Conservation (phyloP, 2,329 filamentous ascomycete genomes). For the Blumeriella jaapii region DNA sequence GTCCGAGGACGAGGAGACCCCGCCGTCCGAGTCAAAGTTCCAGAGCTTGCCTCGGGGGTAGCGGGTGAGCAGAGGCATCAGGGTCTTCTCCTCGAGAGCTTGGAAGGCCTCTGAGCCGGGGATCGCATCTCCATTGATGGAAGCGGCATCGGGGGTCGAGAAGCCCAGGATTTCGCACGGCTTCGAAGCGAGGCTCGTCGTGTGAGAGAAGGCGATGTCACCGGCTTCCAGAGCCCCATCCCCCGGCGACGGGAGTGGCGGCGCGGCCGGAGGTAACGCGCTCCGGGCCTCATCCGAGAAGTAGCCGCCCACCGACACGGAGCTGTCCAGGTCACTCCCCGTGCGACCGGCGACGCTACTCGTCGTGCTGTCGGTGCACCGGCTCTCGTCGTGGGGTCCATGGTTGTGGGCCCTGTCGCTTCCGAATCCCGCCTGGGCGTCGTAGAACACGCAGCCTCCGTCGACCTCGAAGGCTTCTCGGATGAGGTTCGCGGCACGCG, state of each 20-base stretch:
- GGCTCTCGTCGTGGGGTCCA: slow-evolving; percentile 1
- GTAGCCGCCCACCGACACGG: slow-evolving; percentile 1
- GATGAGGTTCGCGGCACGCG: slow-evolving; percentile 26
- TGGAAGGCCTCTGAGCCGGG: slow-evolving; percentile 20
- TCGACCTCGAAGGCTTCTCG: slow-evolving; percentile 27
- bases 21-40: slow-evolving; percentile 34
- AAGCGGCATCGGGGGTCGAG: slow-evolving; percentile 23
- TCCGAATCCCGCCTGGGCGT: slow-evolving; percentile 24
- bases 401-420: slow-evolving; percentile 1
- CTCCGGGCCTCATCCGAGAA: slow-evolving; percentile 2
- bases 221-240: neutral
- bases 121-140: slow-evolving; percentile 22
- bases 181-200: slow-evolving; percentile 12
- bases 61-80: slow-evolving; percentile 29
- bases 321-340: neutral
- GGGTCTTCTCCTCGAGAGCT: slow-evolving; percentile 22
- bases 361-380: slow-evolving; percentile 4
- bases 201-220: slow-evolving; percentile 12
- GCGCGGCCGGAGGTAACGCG: neutral
- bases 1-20: slow-evolving; percentile 33
- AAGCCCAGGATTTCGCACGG: slow-evolving; percentile 24
- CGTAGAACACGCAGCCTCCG: slow-evolving; percentile 26
- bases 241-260: neutral
- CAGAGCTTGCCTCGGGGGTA: slow-evolving; percentile 37
- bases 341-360: slow-evolving; percentile 6